Percentiles rank a stretch among this genome's conserved stretches.
Evolutionary conservation across 2,329 filamentous ascomycete species (phyloP).

Genomic region (Arthrobotrys musiformis): DNA sequence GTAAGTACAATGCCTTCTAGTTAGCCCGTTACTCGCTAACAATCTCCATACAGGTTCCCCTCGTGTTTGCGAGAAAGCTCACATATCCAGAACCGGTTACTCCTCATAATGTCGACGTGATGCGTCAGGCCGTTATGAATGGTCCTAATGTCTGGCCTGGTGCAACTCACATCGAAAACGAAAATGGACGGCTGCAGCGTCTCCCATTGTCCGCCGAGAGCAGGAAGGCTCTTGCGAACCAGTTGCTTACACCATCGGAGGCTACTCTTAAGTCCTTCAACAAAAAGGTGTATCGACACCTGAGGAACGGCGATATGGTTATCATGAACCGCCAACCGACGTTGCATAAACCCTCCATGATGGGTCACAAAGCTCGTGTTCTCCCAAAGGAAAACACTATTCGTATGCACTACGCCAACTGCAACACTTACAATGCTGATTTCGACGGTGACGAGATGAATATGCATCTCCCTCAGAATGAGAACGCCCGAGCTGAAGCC

Average conservation of each 20-base stretch:
- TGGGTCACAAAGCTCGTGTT: constrained; percentile 94
- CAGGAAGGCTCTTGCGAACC: constrained; percentile 87
- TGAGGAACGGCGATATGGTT: constrained; percentile 96
- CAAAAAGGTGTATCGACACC: constrained; percentile 96
- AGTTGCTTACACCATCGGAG: constrained; percentile 79
- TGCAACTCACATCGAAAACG: constrained; percentile 92
- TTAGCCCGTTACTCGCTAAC: neutral
- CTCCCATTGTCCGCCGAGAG: constrained; percentile 72
- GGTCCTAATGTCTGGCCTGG: constrained; percentile 94
- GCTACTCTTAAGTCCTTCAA: constrained; percentile 80
- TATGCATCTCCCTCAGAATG: constrained; percentile 99
- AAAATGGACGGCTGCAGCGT: constrained; percentile 87
- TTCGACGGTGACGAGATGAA: constrained; percentile 99
- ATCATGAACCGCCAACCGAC: constrained; percentile 99
- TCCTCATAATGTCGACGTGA: constrained; percentile 93
- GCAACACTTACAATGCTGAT: constrained; percentile 99
- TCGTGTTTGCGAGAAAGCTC: constrained; percentile 95
- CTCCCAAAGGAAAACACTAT: constrained; percentile 95
- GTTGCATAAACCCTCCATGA: constrained; percentile 97
- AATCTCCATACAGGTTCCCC: constrained; percentile 66
- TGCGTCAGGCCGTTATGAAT: constrained; percentile 96
- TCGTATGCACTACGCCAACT: constrained; percentile 99
- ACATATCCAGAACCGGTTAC: constrained; percentile 98
- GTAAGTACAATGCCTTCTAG: constrained; percentile 65
- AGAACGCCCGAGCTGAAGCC: constrained; percentile 90